Conservation (phyloP, 345 rosid genomes). For the Linum trigynum region DNA sequence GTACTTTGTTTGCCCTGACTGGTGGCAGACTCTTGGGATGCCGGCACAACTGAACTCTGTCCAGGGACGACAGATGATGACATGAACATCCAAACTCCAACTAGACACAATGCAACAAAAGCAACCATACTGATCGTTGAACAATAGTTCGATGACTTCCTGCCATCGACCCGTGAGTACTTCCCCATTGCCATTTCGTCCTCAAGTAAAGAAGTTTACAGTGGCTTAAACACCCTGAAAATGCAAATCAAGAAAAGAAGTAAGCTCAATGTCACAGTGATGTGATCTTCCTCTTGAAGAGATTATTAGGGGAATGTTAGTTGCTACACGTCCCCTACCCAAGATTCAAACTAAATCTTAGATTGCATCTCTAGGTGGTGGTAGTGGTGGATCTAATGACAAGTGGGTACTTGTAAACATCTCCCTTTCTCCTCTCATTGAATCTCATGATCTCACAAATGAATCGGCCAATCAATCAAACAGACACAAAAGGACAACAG, state of each 20-base stretch:
- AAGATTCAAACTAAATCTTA: background rate
- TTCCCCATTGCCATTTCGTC: slow-evolving; percentile 5
- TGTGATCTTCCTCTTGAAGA: too few species aligned
- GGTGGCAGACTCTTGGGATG: background rate
- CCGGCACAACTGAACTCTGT: background rate
- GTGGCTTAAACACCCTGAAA: background rate
- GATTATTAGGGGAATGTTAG: background rate
- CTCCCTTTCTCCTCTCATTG: background rate
- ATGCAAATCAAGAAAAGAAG: background rate
- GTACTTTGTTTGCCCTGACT: slow-evolving; percentile 1
- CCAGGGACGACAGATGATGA: slow-evolving; percentile 1
- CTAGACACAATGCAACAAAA: slow-evolving; percentile 2
- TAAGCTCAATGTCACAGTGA: background rate
- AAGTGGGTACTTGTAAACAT: background rate
- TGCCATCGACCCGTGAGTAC: slow-evolving; percentile 10
- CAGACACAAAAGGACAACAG: too few species aligned
- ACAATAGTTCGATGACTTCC: slow-evolving; percentile 3
- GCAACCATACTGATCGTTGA: slow-evolving; percentile 5
- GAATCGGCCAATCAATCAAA: background rate
- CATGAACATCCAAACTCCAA: slow-evolving; percentile 10
- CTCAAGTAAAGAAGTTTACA: background rate
- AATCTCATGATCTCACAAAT: background rate
- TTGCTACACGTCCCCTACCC: background rate
- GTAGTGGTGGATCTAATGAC: background rate
- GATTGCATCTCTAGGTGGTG: background rate